Evolutionary conservation across 129 eudicot genomes (phyloP).

Genomic region (Flaveria robusta): DNA sequence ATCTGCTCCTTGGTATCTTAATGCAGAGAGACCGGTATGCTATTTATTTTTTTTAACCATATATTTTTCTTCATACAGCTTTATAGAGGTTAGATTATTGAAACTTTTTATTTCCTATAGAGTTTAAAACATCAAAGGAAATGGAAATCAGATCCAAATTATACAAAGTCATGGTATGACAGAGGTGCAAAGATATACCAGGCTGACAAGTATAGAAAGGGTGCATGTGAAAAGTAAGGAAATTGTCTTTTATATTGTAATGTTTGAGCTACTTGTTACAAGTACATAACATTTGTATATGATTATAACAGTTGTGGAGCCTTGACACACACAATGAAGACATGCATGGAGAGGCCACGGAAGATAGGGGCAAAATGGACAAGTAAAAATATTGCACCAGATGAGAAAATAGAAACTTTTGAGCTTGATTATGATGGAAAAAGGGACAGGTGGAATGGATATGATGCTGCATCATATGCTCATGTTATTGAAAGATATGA

Average conservation of each 20-base stretch:
- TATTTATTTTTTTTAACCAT: neutral
- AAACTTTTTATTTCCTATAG: constrained; percentile 5
- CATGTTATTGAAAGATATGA: constrained; percentile 76
- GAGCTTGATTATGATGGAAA: constrained; percentile 95
- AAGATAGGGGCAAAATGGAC: constrained; percentile 77
- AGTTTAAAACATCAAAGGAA: constrained; percentile 98
- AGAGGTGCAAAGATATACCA: constrained; percentile 73
- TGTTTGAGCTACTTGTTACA: neutral
- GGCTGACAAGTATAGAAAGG: constrained; percentile 79
- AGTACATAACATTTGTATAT: neutral
- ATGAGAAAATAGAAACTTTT: constrained; percentile 78
- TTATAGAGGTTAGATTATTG: neutral
- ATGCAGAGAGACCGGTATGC: constrained; percentile 68
- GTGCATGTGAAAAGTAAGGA: constrained; percentile 65
- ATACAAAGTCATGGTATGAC: constrained; percentile 77
- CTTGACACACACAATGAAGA: constrained; percentile 62
- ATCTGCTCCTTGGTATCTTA: constrained; percentile 96
- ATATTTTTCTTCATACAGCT: neutral
- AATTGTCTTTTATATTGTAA: neutral
- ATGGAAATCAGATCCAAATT: constrained; percentile 87
- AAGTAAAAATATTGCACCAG: constrained; percentile 73
- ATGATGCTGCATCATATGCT: constrained; percentile 78
- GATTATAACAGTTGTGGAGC: constrained; percentile 46
- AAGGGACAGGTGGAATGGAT: constrained; percentile 92
- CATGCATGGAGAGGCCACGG: constrained; percentile 84